Evolutionary conservation across 2,329 filamentous ascomycete species (phyloP).

Genomic region (Pseudogymnoascus sp.): DNA sequence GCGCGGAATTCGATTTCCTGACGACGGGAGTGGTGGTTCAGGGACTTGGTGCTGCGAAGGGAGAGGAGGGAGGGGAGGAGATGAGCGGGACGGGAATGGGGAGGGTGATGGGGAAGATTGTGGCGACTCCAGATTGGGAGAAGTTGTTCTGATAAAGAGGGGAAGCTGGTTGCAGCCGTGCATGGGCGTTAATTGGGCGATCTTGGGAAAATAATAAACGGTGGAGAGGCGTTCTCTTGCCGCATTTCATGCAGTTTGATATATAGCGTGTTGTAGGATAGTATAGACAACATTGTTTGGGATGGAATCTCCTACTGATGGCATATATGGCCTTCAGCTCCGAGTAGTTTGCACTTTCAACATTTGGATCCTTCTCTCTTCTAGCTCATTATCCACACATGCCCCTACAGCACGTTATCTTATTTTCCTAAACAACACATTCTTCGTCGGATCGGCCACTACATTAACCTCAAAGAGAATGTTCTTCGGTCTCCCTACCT

Average conservation of each 20-base stretch:
- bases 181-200: background rate
- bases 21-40: constrained; percentile 53
- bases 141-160: constrained; percentile 26
- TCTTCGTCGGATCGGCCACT: too few relatives aligned
- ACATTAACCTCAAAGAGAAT: too few relatives aligned
- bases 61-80: constrained; percentile 11
- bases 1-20: constrained; percentile 46
- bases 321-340: background rate
- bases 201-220: background rate
- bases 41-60: constrained; percentile 33
- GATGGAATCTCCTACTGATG: background rate
- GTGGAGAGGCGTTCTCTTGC: constrained; percentile 4
- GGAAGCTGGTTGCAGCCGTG: background rate
- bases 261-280: background rate
- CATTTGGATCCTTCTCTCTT: too few relatives aligned
- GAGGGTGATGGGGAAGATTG: constrained; percentile 53
- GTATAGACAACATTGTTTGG: constrained; percentile 1
- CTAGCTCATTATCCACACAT: too few relatives aligned
- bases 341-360: too few relatives aligned
- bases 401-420: too few relatives aligned
- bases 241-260: background rate
- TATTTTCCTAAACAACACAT: too few relatives aligned
- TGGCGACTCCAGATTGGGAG: constrained; percentile 48
- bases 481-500: too few relatives aligned
- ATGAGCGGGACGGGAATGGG: constrained; percentile 50